Evolutionary conservation across 73 alveolate species (phyloP).

Genomic region (Uronychia binucleata): DNA sequence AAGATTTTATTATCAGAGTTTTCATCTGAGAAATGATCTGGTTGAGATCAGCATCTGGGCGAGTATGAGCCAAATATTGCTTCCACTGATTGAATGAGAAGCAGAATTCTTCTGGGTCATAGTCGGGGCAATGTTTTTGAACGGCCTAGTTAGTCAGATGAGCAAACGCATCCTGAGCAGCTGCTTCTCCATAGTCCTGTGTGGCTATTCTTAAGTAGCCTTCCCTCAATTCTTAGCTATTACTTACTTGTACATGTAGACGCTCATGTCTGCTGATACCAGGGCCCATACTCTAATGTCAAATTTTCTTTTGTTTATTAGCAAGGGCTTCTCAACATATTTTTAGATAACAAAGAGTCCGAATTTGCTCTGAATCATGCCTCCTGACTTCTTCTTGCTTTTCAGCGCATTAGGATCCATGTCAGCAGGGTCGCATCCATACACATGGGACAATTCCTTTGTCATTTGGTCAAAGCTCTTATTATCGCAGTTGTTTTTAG

Average conservation of each 20-base stretch:
- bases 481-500: constrained; percentile 4
- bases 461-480: constrained; percentile 2
- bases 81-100: neutral
- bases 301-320: constrained; percentile 68
- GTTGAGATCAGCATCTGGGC: neutral
- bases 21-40: neutral
- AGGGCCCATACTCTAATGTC: constrained; percentile 83
- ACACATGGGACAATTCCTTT: neutral
- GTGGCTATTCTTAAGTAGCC: constrained; percentile 78
- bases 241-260: constrained; percentile 57
- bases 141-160: constrained; percentile 83
- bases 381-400: neutral
- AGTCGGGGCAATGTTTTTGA: constrained; percentile 69
- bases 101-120: neutral
- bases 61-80: neutral
- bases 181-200: constrained; percentile 41
- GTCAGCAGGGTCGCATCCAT: neutral
- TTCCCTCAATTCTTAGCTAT: constrained; percentile 33
- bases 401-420: neutral
- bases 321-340: constrained; percentile 71
- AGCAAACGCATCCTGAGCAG: constrained; percentile 53
- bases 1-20: neutral
- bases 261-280: constrained; percentile 47
- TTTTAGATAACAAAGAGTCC: constrained; percentile 58
- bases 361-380: neutral